Conservation (phyloP, 352 stramenopile species). For the Phytophthora ramorum region DNA sequence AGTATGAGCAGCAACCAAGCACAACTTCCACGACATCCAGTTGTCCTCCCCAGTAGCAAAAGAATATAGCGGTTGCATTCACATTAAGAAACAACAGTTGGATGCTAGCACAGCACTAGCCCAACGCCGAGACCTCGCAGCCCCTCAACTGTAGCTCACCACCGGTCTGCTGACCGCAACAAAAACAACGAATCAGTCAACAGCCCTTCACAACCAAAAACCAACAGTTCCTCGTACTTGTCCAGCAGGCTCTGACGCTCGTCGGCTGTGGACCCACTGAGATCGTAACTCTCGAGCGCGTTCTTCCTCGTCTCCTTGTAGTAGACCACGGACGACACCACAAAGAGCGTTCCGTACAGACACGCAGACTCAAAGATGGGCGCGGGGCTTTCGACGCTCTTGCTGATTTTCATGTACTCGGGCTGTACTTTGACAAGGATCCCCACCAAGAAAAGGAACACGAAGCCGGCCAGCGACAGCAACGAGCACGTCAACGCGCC, state of each 20-base stretch:
- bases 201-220: neutral
- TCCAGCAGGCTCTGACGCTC: conserved; percentile 71
- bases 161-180: conserved; percentile 26
- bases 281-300: conserved; percentile 44
- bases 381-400: conserved; percentile 64
- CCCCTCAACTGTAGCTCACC: conserved; percentile 44
- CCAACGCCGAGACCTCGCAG: neutral
- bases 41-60: neutral
- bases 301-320: conserved; percentile 76
- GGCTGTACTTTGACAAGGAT: conserved; percentile 79
- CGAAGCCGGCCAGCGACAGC: conserved; percentile 73
- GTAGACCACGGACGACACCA: conserved; percentile 72
- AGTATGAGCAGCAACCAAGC: no score
- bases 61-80: conserved; percentile 13
- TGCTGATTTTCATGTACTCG: conserved; percentile 87
- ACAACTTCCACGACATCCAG: no score
- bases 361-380: conserved; percentile 76
- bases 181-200: conserved; percentile 8
- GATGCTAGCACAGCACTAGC: neutral
- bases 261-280: conserved; percentile 48
- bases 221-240: conserved; percentile 37
- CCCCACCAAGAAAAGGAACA: conserved; percentile 76
- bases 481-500: conserved; percentile 79
- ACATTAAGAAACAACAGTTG: conserved; percentile 19
- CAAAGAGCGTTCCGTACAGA: conserved; percentile 76